Base-by-base conservation (phyloP, 148 eudicot genomes). In the Simmondsia chinensis region DNA sequence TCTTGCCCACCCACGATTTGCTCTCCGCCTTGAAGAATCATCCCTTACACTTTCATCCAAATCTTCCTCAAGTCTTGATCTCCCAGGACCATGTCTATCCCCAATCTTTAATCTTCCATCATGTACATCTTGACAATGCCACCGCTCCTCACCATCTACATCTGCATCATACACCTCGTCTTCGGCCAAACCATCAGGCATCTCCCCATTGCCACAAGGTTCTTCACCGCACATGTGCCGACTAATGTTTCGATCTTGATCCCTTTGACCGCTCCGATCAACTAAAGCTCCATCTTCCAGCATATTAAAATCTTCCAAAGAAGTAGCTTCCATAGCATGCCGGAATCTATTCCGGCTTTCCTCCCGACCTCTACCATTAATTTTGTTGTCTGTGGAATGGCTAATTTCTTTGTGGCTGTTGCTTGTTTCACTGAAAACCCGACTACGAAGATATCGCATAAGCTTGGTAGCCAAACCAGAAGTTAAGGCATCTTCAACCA, bases 391-490 rank as follows among this genome's bases (percentile, higher is more conserved):
- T 43, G 38, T 22, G 4, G 20, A 23, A 57, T 64, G 73, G 47
- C 51, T 68, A 33, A 63, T 28, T 44, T 87, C 96, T 65, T 72
- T 82, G 32, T 65, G 84, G 41, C 46, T 71, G 24, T 54, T 41
- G 44, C 51, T 61, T 30, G 73, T 42, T 60, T 91, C 99, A 39
- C 94, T 82, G 50, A 91, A 43, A 33, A 77, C 70, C 60, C 89
- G 75, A 45, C 48, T 36, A 7, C 99, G 95, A 55, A 91, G 83
- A 64, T 72, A 86, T 37, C 80, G 89, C 94, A 91, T 91, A 36
- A 91, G 72, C 75, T 79, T 85, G 23, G 86, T 86, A 21, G 99
- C 66, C 59, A 91, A 62, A 31, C 99, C 95, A 61, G 95, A 82
- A 17, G 88, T 77, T 59, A 91, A 57, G 34, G 86, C 94, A 45